Evolutionary conservation across 495 filamentous ascomycete genomes (phyloP).

Genomic region (Jackrogersella minutella): DNA sequence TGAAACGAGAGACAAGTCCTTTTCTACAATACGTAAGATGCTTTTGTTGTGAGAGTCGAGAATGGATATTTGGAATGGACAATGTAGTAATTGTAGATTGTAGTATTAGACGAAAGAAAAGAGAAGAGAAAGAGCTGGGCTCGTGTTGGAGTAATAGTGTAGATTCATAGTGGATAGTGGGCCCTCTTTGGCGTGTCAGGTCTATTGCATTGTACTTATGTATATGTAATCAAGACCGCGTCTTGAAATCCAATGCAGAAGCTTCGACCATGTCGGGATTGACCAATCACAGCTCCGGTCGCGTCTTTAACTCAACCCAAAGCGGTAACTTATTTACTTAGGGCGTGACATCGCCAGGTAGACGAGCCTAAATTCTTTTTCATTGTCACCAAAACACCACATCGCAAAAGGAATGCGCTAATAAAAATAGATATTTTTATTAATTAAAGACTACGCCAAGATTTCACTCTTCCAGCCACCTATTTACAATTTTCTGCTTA

Average conservation of each 20-base stretch:
- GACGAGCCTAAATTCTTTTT: constrained; percentile 17
- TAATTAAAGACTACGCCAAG: background rate
- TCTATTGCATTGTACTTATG: too few relatives aligned
- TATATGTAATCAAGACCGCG: constrained; percentile 32
- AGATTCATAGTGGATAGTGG: constrained; percentile 31
- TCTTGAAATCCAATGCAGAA: constrained; percentile 27
- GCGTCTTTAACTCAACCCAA: constrained; percentile 31
- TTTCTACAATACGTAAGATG: constrained; percentile 6
- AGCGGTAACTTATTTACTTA: constrained; percentile 49
- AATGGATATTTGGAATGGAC: constrained; percentile 6
- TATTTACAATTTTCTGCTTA: background rate
- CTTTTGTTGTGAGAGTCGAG: constrained; percentile 22
- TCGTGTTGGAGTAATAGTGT: constrained; percentile 25
- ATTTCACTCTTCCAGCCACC: constrained; percentile 6
- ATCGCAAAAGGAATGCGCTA: constrained; percentile 25
- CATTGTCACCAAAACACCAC: constrained; percentile 27
- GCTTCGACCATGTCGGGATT: constrained; percentile 27
- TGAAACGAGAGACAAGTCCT: constrained; percentile 41
- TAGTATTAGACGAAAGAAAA: background rate
- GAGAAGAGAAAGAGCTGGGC: constrained; percentile 16
- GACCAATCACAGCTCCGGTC: constrained; percentile 39
- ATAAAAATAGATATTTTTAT: constrained; percentile 19
- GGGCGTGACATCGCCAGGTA: constrained; percentile 41
- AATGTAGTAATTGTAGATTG: background rate
- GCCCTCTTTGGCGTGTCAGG: constrained; percentile 37